Conservation (phyloP, 345 rosid species). For the Raphanus raphanistrum region DNA sequence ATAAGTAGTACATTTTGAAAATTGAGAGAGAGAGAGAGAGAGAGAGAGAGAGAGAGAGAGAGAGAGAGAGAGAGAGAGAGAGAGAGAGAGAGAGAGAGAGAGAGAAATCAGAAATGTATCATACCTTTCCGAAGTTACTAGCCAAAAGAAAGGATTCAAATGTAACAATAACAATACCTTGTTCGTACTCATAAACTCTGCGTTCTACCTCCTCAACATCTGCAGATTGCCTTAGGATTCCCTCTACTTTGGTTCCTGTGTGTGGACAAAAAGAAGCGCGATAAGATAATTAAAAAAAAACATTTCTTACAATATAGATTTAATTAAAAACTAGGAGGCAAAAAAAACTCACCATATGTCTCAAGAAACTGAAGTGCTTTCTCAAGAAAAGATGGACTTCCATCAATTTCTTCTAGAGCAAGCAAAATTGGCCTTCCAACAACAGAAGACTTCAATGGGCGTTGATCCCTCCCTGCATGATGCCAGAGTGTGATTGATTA, state of each 20-base stretch:
- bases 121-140: background rate
- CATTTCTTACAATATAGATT: constrained; percentile 3
- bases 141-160: constrained; percentile 22
- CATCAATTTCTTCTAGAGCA: constrained; percentile 98
- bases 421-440: constrained; percentile 98
- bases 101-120: background rate
- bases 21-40: background rate
- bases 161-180: constrained; percentile 51
- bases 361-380: constrained; percentile 96
- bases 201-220: constrained; percentile 98
- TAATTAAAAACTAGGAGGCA: constrained; percentile 5
- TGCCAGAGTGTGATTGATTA: constrained; percentile 12
- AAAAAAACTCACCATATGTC: constrained; percentile 64
- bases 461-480: constrained; percentile 82
- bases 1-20: constrained; percentile 7
- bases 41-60: too few relatives aligned
- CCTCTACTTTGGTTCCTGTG: constrained; percentile 81
- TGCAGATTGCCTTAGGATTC: constrained; percentile 91
- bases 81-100: too few relatives aligned
- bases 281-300: background rate
- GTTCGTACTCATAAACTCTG: constrained; percentile 91
- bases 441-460: constrained; percentile 82
- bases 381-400: constrained; percentile 96
- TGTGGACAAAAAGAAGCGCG: constrained; percentile 20
- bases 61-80: too few relatives aligned